Conservation (phyloP, 441 rosid species). For the Aquilaria agallochum region DNA sequence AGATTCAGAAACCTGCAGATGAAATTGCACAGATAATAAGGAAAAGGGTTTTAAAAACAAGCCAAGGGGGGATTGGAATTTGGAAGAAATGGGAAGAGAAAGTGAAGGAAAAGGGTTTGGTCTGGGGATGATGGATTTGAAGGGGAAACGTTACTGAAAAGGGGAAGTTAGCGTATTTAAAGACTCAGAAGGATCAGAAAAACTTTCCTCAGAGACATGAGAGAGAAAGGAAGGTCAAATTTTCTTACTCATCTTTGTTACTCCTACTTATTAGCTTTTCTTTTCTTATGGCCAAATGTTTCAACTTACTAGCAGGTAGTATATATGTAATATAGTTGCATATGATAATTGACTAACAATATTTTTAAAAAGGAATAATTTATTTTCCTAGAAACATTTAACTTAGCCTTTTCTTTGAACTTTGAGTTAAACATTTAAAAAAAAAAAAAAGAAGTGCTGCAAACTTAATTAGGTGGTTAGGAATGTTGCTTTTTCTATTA, state of each 20-base stretch:
- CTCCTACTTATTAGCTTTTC: neutral
- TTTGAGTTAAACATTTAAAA: too few species aligned
- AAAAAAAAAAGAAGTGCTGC: too few species aligned
- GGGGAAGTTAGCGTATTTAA: conserved; percentile 38
- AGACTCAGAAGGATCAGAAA: conserved; percentile 35
- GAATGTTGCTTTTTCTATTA: too few species aligned
- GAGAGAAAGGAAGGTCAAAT: neutral
- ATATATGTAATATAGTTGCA: too few species aligned
- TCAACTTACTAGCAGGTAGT: neutral
- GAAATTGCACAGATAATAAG: conserved; percentile 23
- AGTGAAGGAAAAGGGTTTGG: conserved; percentile 36
- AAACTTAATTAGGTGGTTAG: too few species aligned
- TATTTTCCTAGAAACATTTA: too few species aligned
- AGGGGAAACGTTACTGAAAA: conserved; percentile 42
- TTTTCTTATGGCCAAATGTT: conserved; percentile 20
- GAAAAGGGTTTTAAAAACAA: conserved; percentile 16
- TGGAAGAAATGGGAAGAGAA: conserved; percentile 19
- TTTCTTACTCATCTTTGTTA: neutral
- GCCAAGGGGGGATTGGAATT: neutral
- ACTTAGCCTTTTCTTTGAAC: too few species aligned
- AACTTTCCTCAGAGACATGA: conserved; percentile 11
- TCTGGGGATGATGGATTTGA: conserved; percentile 43
- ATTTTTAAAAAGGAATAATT: too few species aligned
- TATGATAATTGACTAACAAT: too few species aligned
- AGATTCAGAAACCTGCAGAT: conserved; percentile 16